A percentile compares a stretch with the other conserved stretches of the same genome.
These are phyloP conservation scores for Posidonia oceanica DNA, from an alignment of 116 monocot genomes.

Conservation along the genomic window DNA sequence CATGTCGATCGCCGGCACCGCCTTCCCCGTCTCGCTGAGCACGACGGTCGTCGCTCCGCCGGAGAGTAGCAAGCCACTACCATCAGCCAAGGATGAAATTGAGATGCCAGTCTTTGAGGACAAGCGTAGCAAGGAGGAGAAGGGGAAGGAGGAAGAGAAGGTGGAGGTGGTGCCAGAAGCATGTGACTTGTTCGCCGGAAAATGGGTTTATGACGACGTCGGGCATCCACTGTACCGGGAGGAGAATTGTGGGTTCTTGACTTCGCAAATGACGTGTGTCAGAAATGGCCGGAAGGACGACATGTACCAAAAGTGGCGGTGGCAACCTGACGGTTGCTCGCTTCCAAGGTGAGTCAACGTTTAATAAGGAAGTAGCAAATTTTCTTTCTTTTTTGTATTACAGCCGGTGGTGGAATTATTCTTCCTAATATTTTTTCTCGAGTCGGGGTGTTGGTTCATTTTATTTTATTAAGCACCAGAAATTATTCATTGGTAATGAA, in stretches of 20 bases:
- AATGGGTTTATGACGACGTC: conserved; percentile 33
- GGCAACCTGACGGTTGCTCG: conserved; percentile 36
- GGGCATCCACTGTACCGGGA: conserved; percentile 40
- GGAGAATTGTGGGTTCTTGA: conserved; percentile 44
- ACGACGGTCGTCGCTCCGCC: too few relatives aligned
- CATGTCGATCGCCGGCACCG: conserved; percentile 50
- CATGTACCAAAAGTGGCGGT: conserved; percentile 48
- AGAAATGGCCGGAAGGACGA: conserved; percentile 44
- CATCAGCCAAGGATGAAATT: background rate
- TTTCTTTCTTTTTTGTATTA: too few relatives aligned
- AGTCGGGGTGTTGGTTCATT: too few relatives aligned
- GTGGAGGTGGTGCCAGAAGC: background rate
- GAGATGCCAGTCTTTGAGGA: too few relatives aligned
- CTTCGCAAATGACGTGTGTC: conserved; percentile 34
- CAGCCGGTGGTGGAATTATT: too few relatives aligned
- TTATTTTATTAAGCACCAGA: too few relatives aligned
- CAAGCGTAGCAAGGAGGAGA: too few relatives aligned
- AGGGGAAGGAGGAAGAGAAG: too few relatives aligned
- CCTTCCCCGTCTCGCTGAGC: conserved; percentile 15
- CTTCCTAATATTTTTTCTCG: too few relatives aligned
- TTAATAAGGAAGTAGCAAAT: too few relatives aligned
- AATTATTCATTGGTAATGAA: too few relatives aligned
- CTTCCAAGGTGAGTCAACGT: conserved; percentile 30
- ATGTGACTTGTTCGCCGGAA: conserved; percentile 45
- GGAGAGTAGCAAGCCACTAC: too few relatives aligned